phyloP scores from a whole-genome alignment of 2,329 filamentous ascomycete species.

The Pezicula carpinea region DNA sequence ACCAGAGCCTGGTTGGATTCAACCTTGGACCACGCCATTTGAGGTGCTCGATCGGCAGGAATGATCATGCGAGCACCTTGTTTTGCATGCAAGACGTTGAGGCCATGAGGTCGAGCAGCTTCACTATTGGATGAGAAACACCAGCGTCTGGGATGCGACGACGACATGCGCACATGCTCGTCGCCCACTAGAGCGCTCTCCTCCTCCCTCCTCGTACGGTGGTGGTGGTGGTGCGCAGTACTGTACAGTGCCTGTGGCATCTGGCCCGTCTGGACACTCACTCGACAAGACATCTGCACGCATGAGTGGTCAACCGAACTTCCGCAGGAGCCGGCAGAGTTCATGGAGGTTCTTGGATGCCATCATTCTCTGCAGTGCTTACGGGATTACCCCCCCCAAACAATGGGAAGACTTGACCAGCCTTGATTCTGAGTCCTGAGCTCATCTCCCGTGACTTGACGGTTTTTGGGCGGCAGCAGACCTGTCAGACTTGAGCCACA shows the following conservation, averaged over 20 bases:
- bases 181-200: not conserved
- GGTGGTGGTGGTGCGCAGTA: too few relatives aligned
- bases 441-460: too few relatives aligned
- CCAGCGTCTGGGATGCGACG: conserved; percentile 4
- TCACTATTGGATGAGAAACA: conserved; percentile 1
- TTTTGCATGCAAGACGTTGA: conserved; percentile 4
- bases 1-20: not conserved
- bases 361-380: not conserved
- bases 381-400: not conserved
- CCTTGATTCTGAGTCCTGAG: not conserved
- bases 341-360: not conserved
- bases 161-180: conserved; percentile 1
- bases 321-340: not conserved
- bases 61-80: conserved; percentile 25
- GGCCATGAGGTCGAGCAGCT: not conserved
- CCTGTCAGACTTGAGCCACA: too few relatives aligned
- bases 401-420: too few relatives aligned
- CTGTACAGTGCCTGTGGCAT: too few relatives aligned
- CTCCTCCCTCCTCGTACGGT: too few relatives aligned
- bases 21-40: conserved; percentile 15
- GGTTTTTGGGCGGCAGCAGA: too few relatives aligned
- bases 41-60: conserved; percentile 19
- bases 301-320: not conserved
- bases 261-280: too few relatives aligned
- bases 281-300: not conserved